phyloP scores from a whole-genome alignment of 2,329 filamentous ascomycete genomes.

The Hypomyces perniciosus region DNA sequence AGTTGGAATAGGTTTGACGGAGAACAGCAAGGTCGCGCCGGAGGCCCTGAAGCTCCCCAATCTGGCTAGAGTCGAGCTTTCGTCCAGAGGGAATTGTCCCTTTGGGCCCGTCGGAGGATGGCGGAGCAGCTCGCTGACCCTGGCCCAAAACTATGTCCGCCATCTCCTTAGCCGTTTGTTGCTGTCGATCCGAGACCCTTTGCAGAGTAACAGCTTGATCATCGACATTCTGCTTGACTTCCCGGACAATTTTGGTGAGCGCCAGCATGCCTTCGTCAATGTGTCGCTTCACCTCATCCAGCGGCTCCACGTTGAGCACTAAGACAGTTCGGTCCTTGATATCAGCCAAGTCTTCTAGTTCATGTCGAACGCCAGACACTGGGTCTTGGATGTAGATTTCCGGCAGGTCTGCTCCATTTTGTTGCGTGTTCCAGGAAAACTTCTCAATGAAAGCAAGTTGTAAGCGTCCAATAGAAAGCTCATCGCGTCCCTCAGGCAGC shows the following conservation, averaged over 20 bases:
- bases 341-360: conserved; percentile 86
- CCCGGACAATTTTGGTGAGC: conserved; percentile 76
- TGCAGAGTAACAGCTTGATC: conserved; percentile 79
- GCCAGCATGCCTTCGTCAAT: conserved; percentile 86
- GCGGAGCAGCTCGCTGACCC: conserved; percentile 38
- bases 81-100: conserved; percentile 26
- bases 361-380: conserved; percentile 91
- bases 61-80: conserved; percentile 54
- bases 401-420: conserved; percentile 84
- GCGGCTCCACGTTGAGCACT: conserved; percentile 85
- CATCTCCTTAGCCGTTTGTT: conserved; percentile 84
- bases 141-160: conserved; percentile 33
- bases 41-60: conserved; percentile 73
- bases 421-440: conserved; percentile 97
- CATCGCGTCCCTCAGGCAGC: conserved; percentile 73
- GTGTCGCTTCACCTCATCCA: conserved; percentile 94
- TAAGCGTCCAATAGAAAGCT: conserved; percentile 78
- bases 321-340: conserved; percentile 93
- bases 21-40: conserved; percentile 85
- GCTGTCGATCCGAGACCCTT: conserved; percentile 81
- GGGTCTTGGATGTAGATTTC: conserved; percentile 98
- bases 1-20: conserved; percentile 87
- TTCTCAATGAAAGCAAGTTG: conserved; percentile 98
- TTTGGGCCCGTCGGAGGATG: conserved; percentile 39
- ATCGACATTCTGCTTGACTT: conserved; percentile 75